phyloP scores from a whole-genome alignment of 495 filamentous ascomycete genomes.

The Penicillium salamii region DNA sequence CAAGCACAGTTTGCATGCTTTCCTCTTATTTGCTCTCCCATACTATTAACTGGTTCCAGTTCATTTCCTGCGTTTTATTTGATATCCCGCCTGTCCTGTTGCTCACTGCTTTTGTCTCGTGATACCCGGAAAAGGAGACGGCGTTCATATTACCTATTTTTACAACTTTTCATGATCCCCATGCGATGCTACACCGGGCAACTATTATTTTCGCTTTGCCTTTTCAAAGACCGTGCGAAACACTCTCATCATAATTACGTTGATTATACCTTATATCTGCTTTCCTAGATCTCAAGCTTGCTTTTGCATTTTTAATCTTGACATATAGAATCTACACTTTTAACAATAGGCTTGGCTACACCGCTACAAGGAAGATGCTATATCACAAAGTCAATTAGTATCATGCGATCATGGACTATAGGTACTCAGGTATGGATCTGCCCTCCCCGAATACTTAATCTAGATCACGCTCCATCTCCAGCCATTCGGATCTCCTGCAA shows the following conservation, averaged over 20 bases:
- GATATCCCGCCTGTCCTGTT: background rate
- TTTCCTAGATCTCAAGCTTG: background rate
- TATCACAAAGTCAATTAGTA: background rate
- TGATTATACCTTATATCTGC: background rate
- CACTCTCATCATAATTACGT: too few relatives aligned
- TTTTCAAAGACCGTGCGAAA: too few relatives aligned
- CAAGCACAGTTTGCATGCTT: too few relatives aligned
- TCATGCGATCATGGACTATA: background rate
- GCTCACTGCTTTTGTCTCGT: conserved; percentile 2
- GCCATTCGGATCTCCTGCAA: too few relatives aligned
- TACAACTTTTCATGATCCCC: background rate
- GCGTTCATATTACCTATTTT: background rate
- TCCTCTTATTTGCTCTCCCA: background rate
- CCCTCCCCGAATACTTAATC: too few relatives aligned
- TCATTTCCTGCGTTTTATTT: background rate
- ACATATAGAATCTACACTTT: too few relatives aligned
- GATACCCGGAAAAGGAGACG: conserved; percentile 9
- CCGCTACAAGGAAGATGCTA: background rate
- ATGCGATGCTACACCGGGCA: background rate
- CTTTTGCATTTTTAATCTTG: too few relatives aligned
- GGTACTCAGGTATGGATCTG: background rate
- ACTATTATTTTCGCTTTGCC: background rate
- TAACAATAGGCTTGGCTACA: background rate
- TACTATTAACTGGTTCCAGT: background rate
- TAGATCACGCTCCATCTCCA: too few relatives aligned